phyloP scores from a whole-genome alignment of 306 rosid genomes.

The Dryas drummondii region DNA sequence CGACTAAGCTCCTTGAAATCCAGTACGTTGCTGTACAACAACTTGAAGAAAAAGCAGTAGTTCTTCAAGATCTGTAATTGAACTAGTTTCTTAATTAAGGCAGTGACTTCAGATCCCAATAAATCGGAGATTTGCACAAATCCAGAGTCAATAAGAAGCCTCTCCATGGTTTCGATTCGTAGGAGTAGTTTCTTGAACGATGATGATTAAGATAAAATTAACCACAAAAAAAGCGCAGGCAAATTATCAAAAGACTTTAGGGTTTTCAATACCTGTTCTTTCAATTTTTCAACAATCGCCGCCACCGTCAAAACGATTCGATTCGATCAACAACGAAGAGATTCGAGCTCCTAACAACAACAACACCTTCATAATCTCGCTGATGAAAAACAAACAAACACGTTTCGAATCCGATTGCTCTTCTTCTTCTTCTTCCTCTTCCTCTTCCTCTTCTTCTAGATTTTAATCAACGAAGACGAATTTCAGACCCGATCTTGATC shows the following conservation, averaged over 20 bases:
- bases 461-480: conserved; percentile 17
- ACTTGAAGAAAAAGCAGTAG: not conserved
- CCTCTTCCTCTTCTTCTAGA: not conserved
- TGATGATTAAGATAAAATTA: conserved; percentile 23
- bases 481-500: conserved; percentile 22
- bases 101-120: conserved; percentile 7
- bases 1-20: conserved; percentile 2
- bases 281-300: conserved; percentile 22
- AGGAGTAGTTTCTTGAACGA: conserved; percentile 10
- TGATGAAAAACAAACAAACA: not conserved
- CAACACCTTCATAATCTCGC: not conserved
- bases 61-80: conserved; percentile 30
- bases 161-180: conserved; percentile 10
- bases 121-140: not conserved
- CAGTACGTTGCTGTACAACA: not conserved
- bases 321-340: conserved; percentile 16
- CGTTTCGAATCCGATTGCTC: conserved; percentile 1
- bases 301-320: conserved; percentile 25
- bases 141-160: not conserved
- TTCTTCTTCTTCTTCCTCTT: not conserved
- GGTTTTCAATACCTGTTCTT: conserved; percentile 41
- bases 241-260: conserved; percentile 41
- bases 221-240: conserved; percentile 33
- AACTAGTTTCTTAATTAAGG: not conserved
- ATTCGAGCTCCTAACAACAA: conserved; percentile 1